These are phyloP conservation scores for Lichenothelia convexa DNA, from an alignment of 495 filamentous ascomycete species.

Conservation along the genomic window DNA sequence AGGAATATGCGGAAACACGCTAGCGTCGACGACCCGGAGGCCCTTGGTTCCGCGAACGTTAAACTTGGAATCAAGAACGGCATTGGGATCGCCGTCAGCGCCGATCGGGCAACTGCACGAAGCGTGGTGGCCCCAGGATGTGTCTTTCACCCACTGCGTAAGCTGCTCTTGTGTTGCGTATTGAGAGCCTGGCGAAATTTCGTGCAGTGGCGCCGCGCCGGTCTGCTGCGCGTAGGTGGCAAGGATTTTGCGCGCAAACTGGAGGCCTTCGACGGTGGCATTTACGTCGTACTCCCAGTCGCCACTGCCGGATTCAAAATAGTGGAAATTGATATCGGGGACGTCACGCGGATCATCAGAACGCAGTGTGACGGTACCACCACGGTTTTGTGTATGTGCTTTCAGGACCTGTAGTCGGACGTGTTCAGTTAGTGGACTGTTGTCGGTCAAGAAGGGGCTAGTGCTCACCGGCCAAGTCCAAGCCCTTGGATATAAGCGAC, in stretches of 20 bases:
- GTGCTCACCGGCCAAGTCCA: slow-evolving; percentile 15
- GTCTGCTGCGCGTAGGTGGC: background rate
- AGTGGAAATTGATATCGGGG: slow-evolving; percentile 16
- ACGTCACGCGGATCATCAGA: slow-evolving; percentile 11
- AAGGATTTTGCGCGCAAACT: slow-evolving; percentile 10
- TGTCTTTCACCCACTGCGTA: slow-evolving; percentile 22
- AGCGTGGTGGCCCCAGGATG: slow-evolving; percentile 35
- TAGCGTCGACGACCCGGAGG: slow-evolving; percentile 26
- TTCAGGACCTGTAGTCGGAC: slow-evolving; percentile 12
- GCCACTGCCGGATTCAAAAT: slow-evolving; percentile 11
- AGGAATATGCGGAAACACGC: slow-evolving; percentile 24
- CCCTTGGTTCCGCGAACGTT: slow-evolving; percentile 29
- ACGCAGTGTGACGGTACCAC: slow-evolving; percentile 11
- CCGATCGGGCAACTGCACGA: slow-evolving; percentile 31
- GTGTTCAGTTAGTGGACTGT: too few relatives aligned
- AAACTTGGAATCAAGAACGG: slow-evolving; percentile 34
- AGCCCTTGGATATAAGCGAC: too few relatives aligned
- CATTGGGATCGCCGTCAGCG: slow-evolving; percentile 26
- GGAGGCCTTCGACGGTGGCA: slow-evolving; percentile 11
- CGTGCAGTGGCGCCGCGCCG: slow-evolving; percentile 1
- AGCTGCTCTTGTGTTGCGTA: slow-evolving; percentile 2
- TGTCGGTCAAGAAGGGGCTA: slow-evolving; percentile 23
- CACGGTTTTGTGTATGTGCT: slow-evolving; percentile 13
- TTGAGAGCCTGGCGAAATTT: slow-evolving; percentile 8
- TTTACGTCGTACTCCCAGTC: slow-evolving; percentile 4